Base-by-base conservation (phyloP, 768 basidiomycete species). In the Kwoniella sp. region DNA sequence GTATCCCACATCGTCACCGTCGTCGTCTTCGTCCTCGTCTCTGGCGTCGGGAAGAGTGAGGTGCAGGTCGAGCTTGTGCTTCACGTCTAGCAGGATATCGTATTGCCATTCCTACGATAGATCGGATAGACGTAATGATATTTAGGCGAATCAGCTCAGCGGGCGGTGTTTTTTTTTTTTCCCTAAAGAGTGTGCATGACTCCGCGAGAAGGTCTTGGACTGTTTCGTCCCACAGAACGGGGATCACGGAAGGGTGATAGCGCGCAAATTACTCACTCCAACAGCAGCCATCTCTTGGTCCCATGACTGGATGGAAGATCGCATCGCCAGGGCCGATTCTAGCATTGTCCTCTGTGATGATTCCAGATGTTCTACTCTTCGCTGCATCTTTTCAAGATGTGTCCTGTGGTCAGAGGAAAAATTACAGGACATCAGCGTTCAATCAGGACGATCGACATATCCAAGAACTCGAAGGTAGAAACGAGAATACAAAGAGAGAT, bases 61-160 rank as follows among this genome's bases (percentile, higher is more conserved):
- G 50, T 58, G 58, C 7, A 65, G 56, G 41, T 65, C 63, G 23
- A 65, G 56, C 38, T 58, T 65, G 48, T 69, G 66, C 37, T 63
- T 59, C 37, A 73, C 66, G 54, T 73, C 71, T 28, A 73, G 71
- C 2, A 73, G 57, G 22, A 73, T 61, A 37, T 73, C 71, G 41
- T 69, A 69, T 61, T 73, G 63, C 68, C 68, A 73, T 63, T 69
- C 71, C 71, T 72, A 38, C 2, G 53, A 15, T 7, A 13, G 22
- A n/a, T n/a, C n/a, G n/a, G n/a, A n/a, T n/a, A n/a, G n/a, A n/a
- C n/a, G n/a, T n/a, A n/a, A n/a, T n/a, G n/a, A n/a, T n/a, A n/a
- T n/a, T n/a, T n/a, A n/a, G n/a, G n/a, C n/a, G n/a, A n/a, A n/a
- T n/a, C n/a, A n/a, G n/a, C n/a, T n/a, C n/a, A n/a, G n/a, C n/a